Evolutionary conservation across 192 early-diverging fungal genomes (phyloP).

Genomic region (Geosiphon pyriformis): DNA sequence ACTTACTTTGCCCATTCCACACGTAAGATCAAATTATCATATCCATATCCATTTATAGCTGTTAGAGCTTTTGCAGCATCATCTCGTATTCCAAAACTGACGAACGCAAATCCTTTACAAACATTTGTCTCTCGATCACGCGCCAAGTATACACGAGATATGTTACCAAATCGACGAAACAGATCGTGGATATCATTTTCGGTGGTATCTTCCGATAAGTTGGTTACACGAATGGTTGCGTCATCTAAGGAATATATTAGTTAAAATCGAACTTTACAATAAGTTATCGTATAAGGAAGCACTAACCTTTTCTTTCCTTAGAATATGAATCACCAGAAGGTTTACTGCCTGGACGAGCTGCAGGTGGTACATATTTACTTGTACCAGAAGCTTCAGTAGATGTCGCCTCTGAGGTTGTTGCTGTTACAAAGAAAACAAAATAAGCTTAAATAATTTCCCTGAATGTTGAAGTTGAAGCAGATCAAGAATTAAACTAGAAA

Average conservation of each 20-base stretch:
- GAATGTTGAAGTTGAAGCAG: constrained; percentile 15
- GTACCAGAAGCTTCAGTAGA: constrained; percentile 34
- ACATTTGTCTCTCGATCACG: constrained; percentile 75
- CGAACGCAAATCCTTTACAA: constrained; percentile 96
- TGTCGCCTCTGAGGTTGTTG: constrained; percentile 26
- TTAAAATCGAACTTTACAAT: not conserved
- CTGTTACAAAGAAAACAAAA: not conserved
- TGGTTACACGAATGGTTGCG: constrained; percentile 86
- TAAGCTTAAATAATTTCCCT: constrained; percentile 10
- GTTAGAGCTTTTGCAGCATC: constrained; percentile 79
- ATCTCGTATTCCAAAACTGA: constrained; percentile 76
- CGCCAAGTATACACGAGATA: constrained; percentile 79
- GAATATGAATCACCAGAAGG: constrained; percentile 40
- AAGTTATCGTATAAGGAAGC: not conserved
- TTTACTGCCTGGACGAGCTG: constrained; percentile 52
- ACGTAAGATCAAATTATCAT: constrained; percentile 90
- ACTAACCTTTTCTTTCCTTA: constrained; percentile 38
- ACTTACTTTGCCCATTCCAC: constrained; percentile 78
- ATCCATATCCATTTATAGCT: constrained; percentile 90
- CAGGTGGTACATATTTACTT: constrained; percentile 83
- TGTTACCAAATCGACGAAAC: constrained; percentile 78
- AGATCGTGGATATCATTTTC: constrained; percentile 88
- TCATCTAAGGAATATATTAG: constrained; percentile 28
- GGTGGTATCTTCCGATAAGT: constrained; percentile 89
- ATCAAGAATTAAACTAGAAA: constrained; percentile 2